Conservation (phyloP, 495 filamentous ascomycete genomes). For the Penicillium mononematosum region DNA sequence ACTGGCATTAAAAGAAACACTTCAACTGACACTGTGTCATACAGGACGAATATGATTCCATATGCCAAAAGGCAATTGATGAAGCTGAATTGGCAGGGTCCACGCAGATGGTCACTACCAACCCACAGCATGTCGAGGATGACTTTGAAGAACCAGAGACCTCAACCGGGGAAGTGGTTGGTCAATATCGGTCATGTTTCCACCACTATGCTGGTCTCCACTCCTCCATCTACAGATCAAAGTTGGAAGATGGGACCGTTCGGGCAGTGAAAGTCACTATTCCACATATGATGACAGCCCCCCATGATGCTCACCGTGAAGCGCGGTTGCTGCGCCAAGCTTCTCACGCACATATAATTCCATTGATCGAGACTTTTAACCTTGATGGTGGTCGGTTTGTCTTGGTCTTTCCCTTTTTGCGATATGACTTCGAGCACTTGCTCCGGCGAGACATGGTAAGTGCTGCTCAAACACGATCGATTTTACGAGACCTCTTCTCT, state of each 20-base stretch:
- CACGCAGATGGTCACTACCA: conserved; percentile 19
- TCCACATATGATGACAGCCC: conserved; percentile 67
- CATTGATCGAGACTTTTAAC: conserved; percentile 67
- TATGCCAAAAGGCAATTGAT: conserved; percentile 45
- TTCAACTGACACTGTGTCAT: conserved; percentile 2
- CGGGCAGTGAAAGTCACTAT: conserved; percentile 87
- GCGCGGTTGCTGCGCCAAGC: conserved; percentile 64
- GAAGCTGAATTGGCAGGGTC: conserved; percentile 29
- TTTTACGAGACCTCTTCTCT: conserved; percentile 66
- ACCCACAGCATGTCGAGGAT: conserved; percentile 20
- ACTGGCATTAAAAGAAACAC: background rate
- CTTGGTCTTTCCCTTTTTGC: conserved; percentile 81
- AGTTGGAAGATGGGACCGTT: conserved; percentile 33
- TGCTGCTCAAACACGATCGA: conserved; percentile 40
- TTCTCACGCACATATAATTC: conserved; percentile 55
- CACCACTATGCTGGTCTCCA: conserved; percentile 75
- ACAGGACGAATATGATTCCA: conserved; percentile 50
- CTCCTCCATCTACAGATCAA: conserved; percentile 74
- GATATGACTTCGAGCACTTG: conserved; percentile 64
- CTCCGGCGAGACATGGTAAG: conserved; percentile 52
- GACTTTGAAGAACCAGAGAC: conserved; percentile 8
- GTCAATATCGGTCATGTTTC: conserved; percentile 66
- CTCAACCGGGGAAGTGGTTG: conserved; percentile 56
- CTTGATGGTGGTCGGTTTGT: conserved; percentile 69
- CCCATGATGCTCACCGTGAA: conserved; percentile 79